Conservation (phyloP, 768 basidiomycete species). For the Termitomyces sp. region DNA sequence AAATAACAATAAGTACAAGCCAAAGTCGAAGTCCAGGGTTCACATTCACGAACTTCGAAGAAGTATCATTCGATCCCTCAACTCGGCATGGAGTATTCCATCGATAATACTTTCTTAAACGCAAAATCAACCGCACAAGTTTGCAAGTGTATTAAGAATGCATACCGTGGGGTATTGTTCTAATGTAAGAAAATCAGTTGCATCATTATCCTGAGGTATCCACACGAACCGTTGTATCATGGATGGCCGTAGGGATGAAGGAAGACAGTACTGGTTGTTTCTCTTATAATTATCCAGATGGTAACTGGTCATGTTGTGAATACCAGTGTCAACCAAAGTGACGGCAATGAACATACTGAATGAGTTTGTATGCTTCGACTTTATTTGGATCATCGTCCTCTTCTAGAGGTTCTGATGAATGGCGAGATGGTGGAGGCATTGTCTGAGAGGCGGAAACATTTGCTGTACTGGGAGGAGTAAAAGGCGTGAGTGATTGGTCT, state of each 20-base stretch:
- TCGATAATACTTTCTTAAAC: slow-evolving; percentile 83
- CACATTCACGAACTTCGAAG: slow-evolving; percentile 53
- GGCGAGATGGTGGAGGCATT: slow-evolving; percentile 21
- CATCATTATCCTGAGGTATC: background rate
- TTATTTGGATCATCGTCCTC: slow-evolving; percentile 69
- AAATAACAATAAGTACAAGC: background rate
- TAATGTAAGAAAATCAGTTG: slow-evolving; percentile 19
- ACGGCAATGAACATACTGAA: slow-evolving; percentile 46
- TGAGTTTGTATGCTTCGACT: slow-evolving; percentile 76
- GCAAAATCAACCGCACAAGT: slow-evolving; percentile 8
- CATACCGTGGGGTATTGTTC: slow-evolving; percentile 81
- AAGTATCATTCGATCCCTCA: slow-evolving; percentile 89
- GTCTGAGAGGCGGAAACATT: slow-evolving; percentile 28
- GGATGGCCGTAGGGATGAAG: slow-evolving; percentile 82
- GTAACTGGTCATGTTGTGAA: slow-evolving; percentile 44
- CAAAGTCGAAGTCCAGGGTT: background rate
- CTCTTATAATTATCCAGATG: slow-evolving; percentile 88
- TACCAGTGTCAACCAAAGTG: background rate
- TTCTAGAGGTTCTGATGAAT: slow-evolving; percentile 42
- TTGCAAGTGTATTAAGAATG: slow-evolving; percentile 1
- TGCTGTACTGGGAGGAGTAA: slow-evolving; percentile 26
- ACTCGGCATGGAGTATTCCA: slow-evolving; percentile 80
- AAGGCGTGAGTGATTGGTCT: slow-evolving; percentile 48
- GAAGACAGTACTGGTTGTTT: slow-evolving; percentile 83
- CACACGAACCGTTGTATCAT: slow-evolving; percentile 71